A percentile compares a stretch with the other conserved stretches of the same genome.
These are phyloP conservation scores for Eucalyptus guilfoylei DNA, from an alignment of 345 rosid species.

Conservation along the genomic window DNA sequence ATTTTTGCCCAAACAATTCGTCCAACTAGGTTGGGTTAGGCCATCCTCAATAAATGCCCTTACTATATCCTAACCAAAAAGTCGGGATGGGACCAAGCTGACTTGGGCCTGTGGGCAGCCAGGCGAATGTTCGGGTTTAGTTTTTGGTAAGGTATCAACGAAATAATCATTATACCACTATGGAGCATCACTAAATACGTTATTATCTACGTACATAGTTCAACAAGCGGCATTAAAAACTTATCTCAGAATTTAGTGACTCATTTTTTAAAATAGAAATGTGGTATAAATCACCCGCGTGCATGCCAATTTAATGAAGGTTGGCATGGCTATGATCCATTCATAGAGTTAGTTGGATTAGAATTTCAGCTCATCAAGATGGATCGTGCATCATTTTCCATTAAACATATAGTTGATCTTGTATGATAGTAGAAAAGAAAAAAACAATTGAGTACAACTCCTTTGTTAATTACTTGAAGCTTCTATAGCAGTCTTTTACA, in stretches of 20 bases:
- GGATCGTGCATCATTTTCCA: background rate
- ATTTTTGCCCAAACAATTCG: background rate
- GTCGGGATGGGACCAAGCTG: background rate
- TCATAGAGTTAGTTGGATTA: too few species aligned
- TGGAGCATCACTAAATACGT: background rate
- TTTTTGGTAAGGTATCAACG: background rate
- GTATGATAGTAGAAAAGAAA: background rate
- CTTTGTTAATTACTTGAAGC: background rate
- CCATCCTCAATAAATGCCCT: background rate
- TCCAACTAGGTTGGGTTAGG: background rate
- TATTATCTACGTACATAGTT: background rate
- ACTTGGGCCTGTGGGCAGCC: background rate
- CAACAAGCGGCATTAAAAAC: too few species aligned
- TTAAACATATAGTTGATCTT: background rate
- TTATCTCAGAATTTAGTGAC: too few species aligned
- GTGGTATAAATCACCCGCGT: background rate
- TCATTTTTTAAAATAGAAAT: too few species aligned
- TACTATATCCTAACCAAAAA: background rate
- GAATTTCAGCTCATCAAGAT: background rate
- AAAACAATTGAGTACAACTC: background rate
- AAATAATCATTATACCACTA: background rate
- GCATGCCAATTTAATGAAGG: background rate
- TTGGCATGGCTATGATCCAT: background rate
- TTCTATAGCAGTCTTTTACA: background rate
- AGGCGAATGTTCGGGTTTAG: background rate